These are phyloP conservation scores for Phyllosticta citrichinensis DNA, from an alignment of 2,329 filamentous ascomycete genomes.

Conservation along the genomic window DNA sequence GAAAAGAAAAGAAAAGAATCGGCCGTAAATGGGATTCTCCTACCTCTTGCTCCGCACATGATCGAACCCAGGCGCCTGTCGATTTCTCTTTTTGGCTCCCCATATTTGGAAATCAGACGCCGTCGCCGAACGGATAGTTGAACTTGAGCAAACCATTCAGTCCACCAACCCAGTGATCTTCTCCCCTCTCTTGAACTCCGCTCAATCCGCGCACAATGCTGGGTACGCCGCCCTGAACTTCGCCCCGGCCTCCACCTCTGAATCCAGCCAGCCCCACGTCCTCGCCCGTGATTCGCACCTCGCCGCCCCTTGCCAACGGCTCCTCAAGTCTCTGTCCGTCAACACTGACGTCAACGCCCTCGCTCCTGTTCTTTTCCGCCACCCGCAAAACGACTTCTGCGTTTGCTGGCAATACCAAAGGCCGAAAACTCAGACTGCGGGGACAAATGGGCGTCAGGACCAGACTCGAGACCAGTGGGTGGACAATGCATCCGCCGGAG, in stretches of 20 bases:
- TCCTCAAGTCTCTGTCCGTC: slow-evolving; percentile 36
- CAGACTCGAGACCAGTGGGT: slow-evolving; percentile 80
- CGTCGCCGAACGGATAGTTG: slow-evolving; percentile 86
- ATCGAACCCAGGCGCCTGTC: not conserved
- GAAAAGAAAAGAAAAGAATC: not conserved
- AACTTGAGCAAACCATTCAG: slow-evolving; percentile 92
- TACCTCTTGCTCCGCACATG: not conserved
- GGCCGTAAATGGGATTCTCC: not conserved
- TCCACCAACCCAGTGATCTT: slow-evolving; percentile 95
- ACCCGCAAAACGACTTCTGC: slow-evolving; percentile 74
- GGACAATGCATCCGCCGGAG: slow-evolving; percentile 84
- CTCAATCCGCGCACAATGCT: slow-evolving; percentile 64
- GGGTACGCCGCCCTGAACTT: slow-evolving; percentile 72
- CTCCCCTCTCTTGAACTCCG: slow-evolving; percentile 38
- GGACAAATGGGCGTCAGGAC: slow-evolving; percentile 92
- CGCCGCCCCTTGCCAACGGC: slow-evolving; percentile 40
- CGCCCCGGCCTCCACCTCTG: slow-evolving; percentile 34
- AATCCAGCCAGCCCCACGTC: slow-evolving; percentile 44
- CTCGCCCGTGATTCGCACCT: slow-evolving; percentile 83
- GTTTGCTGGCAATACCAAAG: slow-evolving; percentile 77
- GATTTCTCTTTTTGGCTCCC: not conserved
- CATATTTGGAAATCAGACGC: not conserved
- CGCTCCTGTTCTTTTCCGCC: slow-evolving; percentile 49
- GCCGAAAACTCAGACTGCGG: slow-evolving; percentile 82
- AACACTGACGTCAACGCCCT: slow-evolving; percentile 41